A percentile compares a stretch with the other conserved stretches of the same genome.
These are phyloP conservation scores for Glaciozyma martinii DNA, from an alignment of 768 basidiomycete genomes.

Conservation along the genomic window DNA sequence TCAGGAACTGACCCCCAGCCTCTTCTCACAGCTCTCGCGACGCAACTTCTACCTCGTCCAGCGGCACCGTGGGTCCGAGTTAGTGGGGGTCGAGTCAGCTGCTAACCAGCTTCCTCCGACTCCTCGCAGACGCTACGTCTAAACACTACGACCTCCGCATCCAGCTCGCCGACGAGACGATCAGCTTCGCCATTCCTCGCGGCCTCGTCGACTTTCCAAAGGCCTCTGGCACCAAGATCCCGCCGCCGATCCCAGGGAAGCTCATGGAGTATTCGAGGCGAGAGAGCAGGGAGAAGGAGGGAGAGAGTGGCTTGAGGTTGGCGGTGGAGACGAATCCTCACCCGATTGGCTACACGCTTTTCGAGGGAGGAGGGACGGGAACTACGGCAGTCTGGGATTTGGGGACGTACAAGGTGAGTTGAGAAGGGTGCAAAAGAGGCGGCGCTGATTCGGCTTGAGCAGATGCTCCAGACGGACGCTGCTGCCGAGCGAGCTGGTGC, in stretches of 20 bases:
- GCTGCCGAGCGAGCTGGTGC: not conserved
- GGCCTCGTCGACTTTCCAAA: not conserved
- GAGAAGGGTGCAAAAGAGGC: not conserved
- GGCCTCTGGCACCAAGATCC: not conserved
- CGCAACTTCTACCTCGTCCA: conserved; percentile 27
- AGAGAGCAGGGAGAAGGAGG: not conserved
- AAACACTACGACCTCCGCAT: conserved; percentile 24
- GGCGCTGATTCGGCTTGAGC: too few relatives aligned
- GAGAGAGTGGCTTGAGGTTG: not conserved
- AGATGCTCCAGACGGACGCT: not conserved
- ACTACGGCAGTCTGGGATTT: conserved; percentile 13
- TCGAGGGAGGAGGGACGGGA: conserved; percentile 7
- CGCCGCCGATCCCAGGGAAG: too few relatives aligned
- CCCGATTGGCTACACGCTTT: conserved; percentile 6
- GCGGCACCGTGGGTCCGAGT: conserved; percentile 4
- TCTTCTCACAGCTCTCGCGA: conserved; percentile 1
- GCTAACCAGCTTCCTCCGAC: not conserved
- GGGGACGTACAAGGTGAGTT: conserved; percentile 15
- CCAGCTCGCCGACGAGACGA: conserved; percentile 10
- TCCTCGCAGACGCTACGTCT: conserved; percentile 7
- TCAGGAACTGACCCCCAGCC: not conserved
- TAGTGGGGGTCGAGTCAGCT: too few relatives aligned
- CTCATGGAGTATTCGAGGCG: too few relatives aligned
- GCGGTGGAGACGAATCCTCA: conserved; percentile 18
- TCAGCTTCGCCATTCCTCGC: conserved; percentile 17